A percentile compares a stretch with the other conserved stretches of the same genome.
These are phyloP conservation scores for Pythium periplocum DNA, from an alignment of 352 stramenopile genomes.

Conservation along the genomic window DNA sequence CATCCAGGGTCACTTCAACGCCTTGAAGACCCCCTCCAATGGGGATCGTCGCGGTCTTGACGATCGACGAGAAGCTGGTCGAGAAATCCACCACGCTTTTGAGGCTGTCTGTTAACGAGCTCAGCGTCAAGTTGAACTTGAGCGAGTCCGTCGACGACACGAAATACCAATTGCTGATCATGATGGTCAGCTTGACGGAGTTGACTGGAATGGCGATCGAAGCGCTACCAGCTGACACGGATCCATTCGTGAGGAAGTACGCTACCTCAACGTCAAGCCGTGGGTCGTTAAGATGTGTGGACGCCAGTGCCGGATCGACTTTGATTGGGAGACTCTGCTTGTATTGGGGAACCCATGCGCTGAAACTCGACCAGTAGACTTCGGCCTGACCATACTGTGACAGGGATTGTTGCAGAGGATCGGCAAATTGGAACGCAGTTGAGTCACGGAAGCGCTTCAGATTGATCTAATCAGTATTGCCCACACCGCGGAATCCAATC, in stretches of 20 bases:
- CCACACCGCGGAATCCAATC: slow-evolving; percentile 6
- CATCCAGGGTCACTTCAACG: no score
- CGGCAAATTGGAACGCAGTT: slow-evolving; percentile 4
- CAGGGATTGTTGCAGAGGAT: neutral
- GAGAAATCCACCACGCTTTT: no score
- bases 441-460: neutral
- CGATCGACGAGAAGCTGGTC: no score
- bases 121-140: slow-evolving; percentile 1
- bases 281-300: neutral
- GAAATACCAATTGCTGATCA: neutral
- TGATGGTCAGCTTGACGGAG: neutral
- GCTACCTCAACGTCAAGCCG: neutral
- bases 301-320: neutral
- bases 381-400: neutral
- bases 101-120: neutral
- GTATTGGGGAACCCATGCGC: slow-evolving; percentile 1
- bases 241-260: neutral
- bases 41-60: no score
- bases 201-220: neutral
- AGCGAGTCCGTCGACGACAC: neutral
- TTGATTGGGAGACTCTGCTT: neutral
- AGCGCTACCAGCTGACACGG: neutral
- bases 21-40: no score
- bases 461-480: neutral
- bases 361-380: neutral